Evolutionary conservation across 2,329 filamentous ascomycete genomes (phyloP), one percentile per base, ranked within the genome.

Genomic region (Neocucurbitaria cava): DNA sequence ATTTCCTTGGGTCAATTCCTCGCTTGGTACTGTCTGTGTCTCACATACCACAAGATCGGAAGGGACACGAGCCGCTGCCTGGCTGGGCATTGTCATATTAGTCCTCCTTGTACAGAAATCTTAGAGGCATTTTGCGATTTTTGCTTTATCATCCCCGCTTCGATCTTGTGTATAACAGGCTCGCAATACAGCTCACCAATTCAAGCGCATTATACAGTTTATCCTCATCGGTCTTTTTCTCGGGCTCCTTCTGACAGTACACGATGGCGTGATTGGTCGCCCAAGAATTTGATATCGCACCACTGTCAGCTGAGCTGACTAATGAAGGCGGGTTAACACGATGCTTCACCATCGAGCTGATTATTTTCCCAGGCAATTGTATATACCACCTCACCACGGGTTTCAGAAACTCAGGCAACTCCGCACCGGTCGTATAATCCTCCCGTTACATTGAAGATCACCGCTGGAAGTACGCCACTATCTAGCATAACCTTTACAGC

Each of bases 71-170:
- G 61, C 54, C 59, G 62, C 61, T 66, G 52, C 55, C 62, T 54
- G 61, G 58, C 60, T 61, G 62, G 61, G 63, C 61, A 54, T 58
- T 73, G 70, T 72, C 66, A 71, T 68, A 74, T 68, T 75, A 73
- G 71, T 71, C 66, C 61, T 70, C 68, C 62, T 50, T 75, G 71
- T 73, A 74, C 70, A 73, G 69, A 71, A 72, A 72, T 67, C 52
- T 58, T 66, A 72, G 65, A 73, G 69, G 64, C 68, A 67, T 70
- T 70, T n/a, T 66, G 53, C 55, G 59, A 61, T 53, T 68, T 60
- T 59, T 58, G 46, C 53, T 55, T 44, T 49, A 45, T 46, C 42
- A 42, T 63, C 54, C 47, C 56, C 54, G 49, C 53, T 64, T 58
- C 56, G 50, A 54, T 60, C 52, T 51, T 53, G 46, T 59, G 57